A percentile compares a stretch with the other conserved stretches of the same genome.
phyloP scores from a whole-genome alignment of 495 filamentous ascomycete species.

The Cladorrhinum samala region DNA sequence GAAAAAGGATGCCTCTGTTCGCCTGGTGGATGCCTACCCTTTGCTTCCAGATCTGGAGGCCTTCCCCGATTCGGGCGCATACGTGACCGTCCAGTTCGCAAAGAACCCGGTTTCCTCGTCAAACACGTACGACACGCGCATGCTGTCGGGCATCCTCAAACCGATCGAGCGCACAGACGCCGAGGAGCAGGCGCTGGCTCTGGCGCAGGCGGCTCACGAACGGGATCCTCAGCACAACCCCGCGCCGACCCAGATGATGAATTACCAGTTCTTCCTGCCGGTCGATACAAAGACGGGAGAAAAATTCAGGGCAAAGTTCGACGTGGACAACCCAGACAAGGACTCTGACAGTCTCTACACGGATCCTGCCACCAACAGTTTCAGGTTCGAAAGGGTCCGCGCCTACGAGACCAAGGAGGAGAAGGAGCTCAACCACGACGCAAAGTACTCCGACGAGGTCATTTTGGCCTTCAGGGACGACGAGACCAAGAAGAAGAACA shows the following conservation, averaged over 20 bases:
- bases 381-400: constrained; percentile 71
- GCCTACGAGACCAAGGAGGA: constrained; percentile 77
- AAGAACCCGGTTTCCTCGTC: constrained; percentile 65
- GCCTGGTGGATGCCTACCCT: constrained; percentile 72
- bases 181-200: constrained; percentile 44
- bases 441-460: constrained; percentile 53
- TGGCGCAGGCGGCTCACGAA: constrained; percentile 54
- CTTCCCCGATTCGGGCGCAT: constrained; percentile 79
- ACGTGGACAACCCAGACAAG: constrained; percentile 60
- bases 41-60: constrained; percentile 83
- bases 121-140: constrained; percentile 64
- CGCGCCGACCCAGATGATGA: constrained; percentile 55
- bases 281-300: constrained; percentile 48
- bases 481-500: constrained; percentile 22
- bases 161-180: constrained; percentile 51
- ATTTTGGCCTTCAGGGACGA: constrained; percentile 45
- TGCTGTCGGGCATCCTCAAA: constrained; percentile 72
- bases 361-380: constrained; percentile 41
- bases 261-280: constrained; percentile 78
- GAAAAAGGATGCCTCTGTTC: constrained; percentile 68
- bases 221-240: constrained; percentile 56
- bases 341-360: constrained; percentile 65
- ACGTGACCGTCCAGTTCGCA: constrained; percentile 81
- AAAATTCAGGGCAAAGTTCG: constrained; percentile 67
- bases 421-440: constrained; percentile 57